A percentile compares a stretch with the other conserved stretches of the same genome.
These are phyloP conservation scores for Beta vulgaris DNA, from an alignment of 148 eudicot species.

Conservation along the genomic window DNA sequence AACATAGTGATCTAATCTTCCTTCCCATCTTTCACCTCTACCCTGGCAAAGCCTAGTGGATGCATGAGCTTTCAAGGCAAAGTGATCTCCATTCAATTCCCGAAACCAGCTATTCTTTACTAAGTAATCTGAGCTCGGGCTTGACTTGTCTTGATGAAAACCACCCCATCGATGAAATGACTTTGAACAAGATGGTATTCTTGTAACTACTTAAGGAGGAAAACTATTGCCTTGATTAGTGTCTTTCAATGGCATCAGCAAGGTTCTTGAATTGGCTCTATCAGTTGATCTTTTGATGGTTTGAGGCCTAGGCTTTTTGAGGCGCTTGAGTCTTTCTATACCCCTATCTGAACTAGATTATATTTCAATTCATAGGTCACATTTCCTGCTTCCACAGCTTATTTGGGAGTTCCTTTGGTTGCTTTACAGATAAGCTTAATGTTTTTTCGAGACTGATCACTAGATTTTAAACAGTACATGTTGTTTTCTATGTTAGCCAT, in stretches of 20 bases:
- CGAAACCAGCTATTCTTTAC: background rate
- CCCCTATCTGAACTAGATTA: background rate
- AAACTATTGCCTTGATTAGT: no score
- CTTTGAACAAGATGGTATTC: background rate
- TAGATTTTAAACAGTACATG: no score
- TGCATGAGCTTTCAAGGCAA: background rate
- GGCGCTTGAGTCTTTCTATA: background rate
- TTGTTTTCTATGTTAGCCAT: no score
- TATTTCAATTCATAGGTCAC: background rate
- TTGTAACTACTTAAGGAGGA: no score
- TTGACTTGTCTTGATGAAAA: no score
- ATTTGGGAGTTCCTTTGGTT: background rate
- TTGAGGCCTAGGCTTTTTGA: background rate
- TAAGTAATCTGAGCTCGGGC: background rate
- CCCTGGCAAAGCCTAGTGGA: background rate
- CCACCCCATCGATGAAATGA: background rate
- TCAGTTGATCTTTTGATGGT: background rate
- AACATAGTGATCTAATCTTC: background rate
- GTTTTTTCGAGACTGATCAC: background rate
- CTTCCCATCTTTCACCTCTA: background rate
- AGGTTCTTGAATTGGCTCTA: background rate
- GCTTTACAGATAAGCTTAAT: background rate
- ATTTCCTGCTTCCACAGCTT: background rate
- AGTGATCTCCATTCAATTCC: background rate
- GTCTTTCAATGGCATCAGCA: no score